Evolutionary conservation across 2,329 filamentous ascomycete genomes (phyloP).

Genomic region (Albophoma yamanashiensis): DNA sequence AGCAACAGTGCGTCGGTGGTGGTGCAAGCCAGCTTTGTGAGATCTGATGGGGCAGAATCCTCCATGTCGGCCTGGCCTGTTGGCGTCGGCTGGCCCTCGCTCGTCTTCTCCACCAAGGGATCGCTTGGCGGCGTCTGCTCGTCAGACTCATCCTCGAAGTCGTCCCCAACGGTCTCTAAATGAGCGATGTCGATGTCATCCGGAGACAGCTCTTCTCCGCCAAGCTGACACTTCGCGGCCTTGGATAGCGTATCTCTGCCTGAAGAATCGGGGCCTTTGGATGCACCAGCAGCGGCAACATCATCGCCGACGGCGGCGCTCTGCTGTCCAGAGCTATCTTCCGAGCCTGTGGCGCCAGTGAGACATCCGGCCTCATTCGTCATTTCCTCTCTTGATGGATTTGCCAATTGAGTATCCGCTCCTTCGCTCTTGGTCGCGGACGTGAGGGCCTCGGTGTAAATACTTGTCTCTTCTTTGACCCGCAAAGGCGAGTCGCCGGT

Average conservation of each 20-base stretch:
- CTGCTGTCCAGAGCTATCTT: background rate
- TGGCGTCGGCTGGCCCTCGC: background rate
- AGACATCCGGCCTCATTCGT: background rate
- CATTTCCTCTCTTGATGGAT: background rate
- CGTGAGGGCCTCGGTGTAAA: background rate
- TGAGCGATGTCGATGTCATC: conserved; percentile 42
- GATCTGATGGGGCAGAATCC: background rate
- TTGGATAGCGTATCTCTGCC: background rate
- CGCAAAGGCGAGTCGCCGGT: conserved; percentile 16
- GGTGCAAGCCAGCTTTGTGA: background rate
- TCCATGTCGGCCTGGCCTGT: background rate
- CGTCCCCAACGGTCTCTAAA: conserved; percentile 15
- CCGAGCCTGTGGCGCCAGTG: background rate
- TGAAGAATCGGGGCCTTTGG: background rate
- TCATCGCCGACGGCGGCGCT: background rate
- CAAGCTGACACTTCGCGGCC: background rate
- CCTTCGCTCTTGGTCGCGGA: background rate
- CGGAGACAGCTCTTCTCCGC: conserved; percentile 19
- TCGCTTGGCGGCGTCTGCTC: conserved; percentile 1
- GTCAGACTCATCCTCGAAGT: conserved; percentile 13
- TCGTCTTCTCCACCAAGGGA: background rate
- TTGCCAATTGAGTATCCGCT: background rate
- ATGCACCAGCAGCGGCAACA: background rate
- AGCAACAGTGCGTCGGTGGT: background rate
- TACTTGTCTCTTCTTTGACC: background rate